Base-by-base conservation (phyloP, 768 basidiomycete genomes). In the Crassisporium funariophilum region DNA sequence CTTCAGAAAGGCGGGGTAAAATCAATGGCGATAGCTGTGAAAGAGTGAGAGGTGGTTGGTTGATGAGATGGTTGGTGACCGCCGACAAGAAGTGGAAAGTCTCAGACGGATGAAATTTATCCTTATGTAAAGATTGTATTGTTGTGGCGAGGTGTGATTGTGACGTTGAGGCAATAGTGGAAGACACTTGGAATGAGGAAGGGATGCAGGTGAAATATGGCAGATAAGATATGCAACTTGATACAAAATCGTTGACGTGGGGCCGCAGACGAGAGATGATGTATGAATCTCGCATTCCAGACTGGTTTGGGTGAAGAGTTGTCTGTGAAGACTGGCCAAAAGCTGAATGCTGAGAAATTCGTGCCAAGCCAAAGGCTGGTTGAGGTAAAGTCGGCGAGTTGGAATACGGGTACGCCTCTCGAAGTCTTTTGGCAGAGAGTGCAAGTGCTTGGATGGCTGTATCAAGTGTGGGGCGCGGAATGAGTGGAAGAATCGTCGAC, bases 361-460 rank as follows among this genome's bases (percentile, higher is more conserved):
- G 41, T 54, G 41, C 52, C 45, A 44, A 59, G 49, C 70, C 72
- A 56, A 75, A 74, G 36, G 62, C 67, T 47, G 70, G 69, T 38
- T 62, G 69, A 5, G 59, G 48, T 24, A 61, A 70, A 17, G 69
- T 66, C 27, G 75, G 54, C 4, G 67, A 56, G 44, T 74, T 83
- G 3, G 91, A 90, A 63, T 90, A 93, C 4, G 91, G 91, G 64
- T 88, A 89, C 12, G 89, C 87, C 44, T 92, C 89, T 31, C 81
- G 81, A 31, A 93, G 75, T 61, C 83, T 88, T 69, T 80, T 82
- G 21, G 85, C 79, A 5, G 87, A 83, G 50, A 76, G 77, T 24
- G 77, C 75, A 19, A 93, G 67, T 10, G 83, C 82, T 56, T 89
- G 81, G 21, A 82, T 64, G 8, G 88, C 90, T 22, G 78, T 83